These are phyloP conservation scores for Fusarium sp. DNA, from an alignment of 2,329 filamentous ascomycete species.

Conservation along the genomic window DNA sequence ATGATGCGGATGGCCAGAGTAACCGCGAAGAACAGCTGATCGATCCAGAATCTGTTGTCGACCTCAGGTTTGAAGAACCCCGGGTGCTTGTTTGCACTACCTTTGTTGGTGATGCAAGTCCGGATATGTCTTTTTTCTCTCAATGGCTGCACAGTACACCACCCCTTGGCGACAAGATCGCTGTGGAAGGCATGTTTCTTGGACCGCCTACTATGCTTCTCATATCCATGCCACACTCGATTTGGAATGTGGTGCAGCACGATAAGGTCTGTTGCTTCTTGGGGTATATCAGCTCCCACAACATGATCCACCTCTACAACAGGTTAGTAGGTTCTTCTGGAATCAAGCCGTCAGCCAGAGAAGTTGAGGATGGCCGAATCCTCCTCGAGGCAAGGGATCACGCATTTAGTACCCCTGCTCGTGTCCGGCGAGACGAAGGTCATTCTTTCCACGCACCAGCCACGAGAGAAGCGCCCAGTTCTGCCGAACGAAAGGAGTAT, in stretches of 20 bases:
- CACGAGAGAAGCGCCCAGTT: constrained; percentile 40
- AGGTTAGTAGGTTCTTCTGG: constrained; percentile 63
- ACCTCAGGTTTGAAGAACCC: constrained; percentile 71
- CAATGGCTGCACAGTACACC: constrained; percentile 73
- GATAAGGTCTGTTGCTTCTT: constrained; percentile 75
- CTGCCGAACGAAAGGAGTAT: constrained; percentile 43
- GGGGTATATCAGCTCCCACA: constrained; percentile 74
- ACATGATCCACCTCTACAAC: constrained; percentile 74
- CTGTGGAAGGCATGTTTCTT: constrained; percentile 75
- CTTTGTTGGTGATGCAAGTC: constrained; percentile 72
- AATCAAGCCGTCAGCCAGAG: constrained; percentile 60
- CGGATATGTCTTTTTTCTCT: constrained; percentile 74
- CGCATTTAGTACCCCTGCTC: constrained; percentile 52
- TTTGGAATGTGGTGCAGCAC: constrained; percentile 73
- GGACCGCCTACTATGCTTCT: constrained; percentile 74
- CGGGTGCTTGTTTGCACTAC: constrained; percentile 75
- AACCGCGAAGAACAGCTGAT: constrained; percentile 56
- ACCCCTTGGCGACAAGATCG: constrained; percentile 66
- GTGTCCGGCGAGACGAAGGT: constrained; percentile 47
- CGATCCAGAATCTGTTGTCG: constrained; percentile 61
- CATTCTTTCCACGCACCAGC: constrained; percentile 42
- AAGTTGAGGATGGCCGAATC: constrained; percentile 68
- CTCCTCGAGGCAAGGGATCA: constrained; percentile 65
- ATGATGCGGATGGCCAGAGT: constrained; percentile 41
- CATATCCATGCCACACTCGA: constrained; percentile 72